Evolutionary conservation across 1,284 basidiomycete genomes (phyloP).

Genomic region (Porodaedalea pini): DNA sequence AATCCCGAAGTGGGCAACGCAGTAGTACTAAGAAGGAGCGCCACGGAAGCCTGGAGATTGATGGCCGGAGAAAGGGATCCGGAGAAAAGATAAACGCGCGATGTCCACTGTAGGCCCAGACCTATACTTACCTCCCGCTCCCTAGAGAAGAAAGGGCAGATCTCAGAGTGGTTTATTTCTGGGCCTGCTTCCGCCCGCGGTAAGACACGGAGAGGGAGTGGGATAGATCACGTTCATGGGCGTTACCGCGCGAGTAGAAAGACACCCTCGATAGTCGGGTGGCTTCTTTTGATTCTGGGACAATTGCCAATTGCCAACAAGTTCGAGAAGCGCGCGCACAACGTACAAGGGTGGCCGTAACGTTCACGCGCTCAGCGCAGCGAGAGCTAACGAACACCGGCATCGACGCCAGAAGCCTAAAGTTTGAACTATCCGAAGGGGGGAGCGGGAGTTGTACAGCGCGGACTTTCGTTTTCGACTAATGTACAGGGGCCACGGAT

Average conservation of each 20-base stretch:
- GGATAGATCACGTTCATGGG: neutral
- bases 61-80: neutral
- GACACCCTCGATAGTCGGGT: neutral
- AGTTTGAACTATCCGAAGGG: neutral
- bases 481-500: neutral
- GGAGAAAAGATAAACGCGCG: neutral
- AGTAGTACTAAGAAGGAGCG: neutral
- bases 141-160: neutral
- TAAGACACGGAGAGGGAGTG: neutral
- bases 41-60: neutral
- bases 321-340: neutral
- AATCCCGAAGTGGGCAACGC: neutral
- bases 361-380: neutral
- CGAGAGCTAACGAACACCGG: no score
- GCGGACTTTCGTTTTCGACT: no score
- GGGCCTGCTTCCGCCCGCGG: neutral
- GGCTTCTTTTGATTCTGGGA: neutral
- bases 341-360: neutral
- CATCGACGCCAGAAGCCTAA: neutral
- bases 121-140: neutral
- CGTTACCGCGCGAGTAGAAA: neutral
- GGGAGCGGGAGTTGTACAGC: no score
- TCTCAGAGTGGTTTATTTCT: neutral
- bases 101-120: neutral
- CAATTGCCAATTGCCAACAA: neutral